Base-by-base conservation (phyloP, 1,284 basidiomycete genomes). In the Trichosporon ovoides region DNA sequence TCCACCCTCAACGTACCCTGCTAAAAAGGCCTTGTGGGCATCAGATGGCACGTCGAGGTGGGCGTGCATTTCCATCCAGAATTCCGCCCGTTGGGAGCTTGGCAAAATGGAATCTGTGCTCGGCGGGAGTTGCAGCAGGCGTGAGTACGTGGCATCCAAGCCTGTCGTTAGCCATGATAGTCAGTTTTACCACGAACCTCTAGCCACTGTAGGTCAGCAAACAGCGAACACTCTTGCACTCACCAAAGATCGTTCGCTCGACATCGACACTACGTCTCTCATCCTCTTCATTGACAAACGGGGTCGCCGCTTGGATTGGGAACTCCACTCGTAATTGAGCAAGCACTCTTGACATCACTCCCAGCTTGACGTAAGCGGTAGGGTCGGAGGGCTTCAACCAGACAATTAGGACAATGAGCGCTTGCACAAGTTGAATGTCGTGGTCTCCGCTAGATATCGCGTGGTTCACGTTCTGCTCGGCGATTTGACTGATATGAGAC, bases 271-370 rank as follows among this genome's bases (percentile, higher is more conserved):
- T 33, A 1, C 43, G 52, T 3, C 56, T 34, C n/a, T 57, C 51
- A 5, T 60, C 58, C 18, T 60, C 58, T n/a, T 63, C 61, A 18
- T 38, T 38, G 12, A 22, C 34, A 9, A 35, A 14, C 9, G 28
- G 48, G 6, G 20, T 13, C 12, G 34, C 20, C 1, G 20, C 10
- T 2, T 55, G 35, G 9, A 46, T 14, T 1, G 56, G 36, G 24
- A 54, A 54, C 6, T 53, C 16, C 22, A 56, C 36, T 13, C 53
- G 56, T 2, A 70, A 58, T 56, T 72, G 64, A 16, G 50, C 58
- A 0, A 66, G 62, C 11, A 66, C 51, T 0, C 70, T 53, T 3
- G 66, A 60, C 1, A 68, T 67, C 24, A 65, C 62, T 3, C 67
- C 70, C 11, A 67, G 50, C 35, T 67, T 67, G 7, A 60, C 52